Evolutionary conservation across 768 basidiomycete species (phyloP).

Genomic region (Mrakia blollopis): DNA sequence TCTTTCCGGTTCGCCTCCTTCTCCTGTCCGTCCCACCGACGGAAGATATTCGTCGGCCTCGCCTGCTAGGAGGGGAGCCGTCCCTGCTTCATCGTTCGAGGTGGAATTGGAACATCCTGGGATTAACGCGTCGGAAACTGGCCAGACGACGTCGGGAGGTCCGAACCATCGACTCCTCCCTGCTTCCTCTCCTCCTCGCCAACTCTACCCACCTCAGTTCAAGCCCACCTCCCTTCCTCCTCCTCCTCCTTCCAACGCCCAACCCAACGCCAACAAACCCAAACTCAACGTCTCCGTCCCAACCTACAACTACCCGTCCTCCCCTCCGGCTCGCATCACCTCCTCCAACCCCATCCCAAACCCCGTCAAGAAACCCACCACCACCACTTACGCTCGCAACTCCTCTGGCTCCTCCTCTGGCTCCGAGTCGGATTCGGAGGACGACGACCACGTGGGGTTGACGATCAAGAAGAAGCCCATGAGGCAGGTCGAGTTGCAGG

Average conservation of each 20-base stretch:
- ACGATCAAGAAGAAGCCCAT: neutral
- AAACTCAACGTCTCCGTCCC: slow-evolving; percentile 1
- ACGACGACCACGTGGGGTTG: neutral
- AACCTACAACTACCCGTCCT: neutral
- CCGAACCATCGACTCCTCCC: neutral
- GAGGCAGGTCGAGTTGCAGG: neutral
- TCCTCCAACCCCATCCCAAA: no score
- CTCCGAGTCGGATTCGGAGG: neutral
- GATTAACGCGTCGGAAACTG: no score
- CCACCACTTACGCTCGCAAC: neutral
- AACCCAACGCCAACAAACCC: neutral
- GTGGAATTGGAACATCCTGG: no score
- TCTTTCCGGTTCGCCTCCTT: neutral
- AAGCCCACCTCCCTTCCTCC: no score
- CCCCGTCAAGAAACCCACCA: neutral
- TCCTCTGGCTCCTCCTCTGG: neutral
- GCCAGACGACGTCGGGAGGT: neutral
- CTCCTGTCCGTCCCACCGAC: neutral
- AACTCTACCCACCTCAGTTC: neutral
- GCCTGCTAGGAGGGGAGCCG: neutral
- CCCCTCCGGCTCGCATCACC: neutral
- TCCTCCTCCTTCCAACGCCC: no score
- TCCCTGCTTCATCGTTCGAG: neutral
- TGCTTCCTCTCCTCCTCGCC: neutral
- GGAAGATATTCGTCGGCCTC: neutral